Evolutionary conservation across 2,329 filamentous ascomycete species (phyloP).

Genomic region (Metarhizium album): DNA sequence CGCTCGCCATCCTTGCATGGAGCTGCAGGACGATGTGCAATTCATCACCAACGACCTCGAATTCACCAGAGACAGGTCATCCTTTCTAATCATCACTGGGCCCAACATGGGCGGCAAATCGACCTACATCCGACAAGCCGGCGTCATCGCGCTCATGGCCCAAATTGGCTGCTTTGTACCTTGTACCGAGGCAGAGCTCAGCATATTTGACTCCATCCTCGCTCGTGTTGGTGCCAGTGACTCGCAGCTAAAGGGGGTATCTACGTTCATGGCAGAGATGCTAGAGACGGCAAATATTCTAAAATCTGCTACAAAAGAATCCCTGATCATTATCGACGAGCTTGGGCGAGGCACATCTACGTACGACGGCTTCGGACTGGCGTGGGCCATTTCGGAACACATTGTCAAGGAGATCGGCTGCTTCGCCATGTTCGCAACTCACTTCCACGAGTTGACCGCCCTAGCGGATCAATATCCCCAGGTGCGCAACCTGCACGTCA

Average conservation of each 20-base stretch:
- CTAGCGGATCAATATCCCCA: conserved; percentile 77
- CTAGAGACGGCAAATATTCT: conserved; percentile 97
- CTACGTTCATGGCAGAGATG: conserved; percentile 99
- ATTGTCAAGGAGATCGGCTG: conserved; percentile 93
- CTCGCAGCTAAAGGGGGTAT: conserved; percentile 93
- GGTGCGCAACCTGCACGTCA: conserved; percentile 89
- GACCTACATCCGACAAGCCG: conserved; percentile 95
- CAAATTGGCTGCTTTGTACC: conserved; percentile 96
- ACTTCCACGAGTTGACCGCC: conserved; percentile 95
- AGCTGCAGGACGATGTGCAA: conserved; percentile 96
- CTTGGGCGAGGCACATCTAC: conserved; percentile 93
- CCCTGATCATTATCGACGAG: conserved; percentile 96
- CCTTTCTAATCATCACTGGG: conserved; percentile 92
- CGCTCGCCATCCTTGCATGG: conserved; percentile 92
- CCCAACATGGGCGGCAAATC: conserved; percentile 99
- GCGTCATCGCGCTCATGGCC: conserved; percentile 93
- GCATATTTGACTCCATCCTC: conserved; percentile 93
- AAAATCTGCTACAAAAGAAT: conserved; percentile 90
- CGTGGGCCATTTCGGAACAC: conserved; percentile 97
- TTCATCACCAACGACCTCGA: conserved; percentile 98
- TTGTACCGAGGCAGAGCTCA: conserved; percentile 79
- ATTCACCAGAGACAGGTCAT: conserved; percentile 65
- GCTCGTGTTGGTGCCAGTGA: conserved; percentile 93
- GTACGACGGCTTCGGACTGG: conserved; percentile 96
- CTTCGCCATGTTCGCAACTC: conserved; percentile 90